These are phyloP conservation scores for Colletotrichum paranaense DNA, from an alignment of 2,329 filamentous ascomycete species.

Conservation along the genomic window DNA sequence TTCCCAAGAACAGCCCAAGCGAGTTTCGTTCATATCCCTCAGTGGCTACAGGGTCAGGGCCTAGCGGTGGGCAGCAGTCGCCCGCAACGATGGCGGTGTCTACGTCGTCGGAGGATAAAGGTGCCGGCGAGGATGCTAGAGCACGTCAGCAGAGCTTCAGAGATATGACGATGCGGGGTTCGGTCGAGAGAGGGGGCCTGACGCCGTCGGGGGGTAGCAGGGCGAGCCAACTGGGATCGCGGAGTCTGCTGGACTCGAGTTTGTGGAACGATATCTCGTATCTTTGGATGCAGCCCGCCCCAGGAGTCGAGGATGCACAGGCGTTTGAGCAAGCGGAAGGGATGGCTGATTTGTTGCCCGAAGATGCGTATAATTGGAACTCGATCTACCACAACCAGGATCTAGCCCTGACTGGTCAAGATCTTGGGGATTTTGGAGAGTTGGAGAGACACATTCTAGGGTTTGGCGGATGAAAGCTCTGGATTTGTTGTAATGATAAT, in stretches of 20 bases:
- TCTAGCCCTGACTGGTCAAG: conserved; percentile 8
- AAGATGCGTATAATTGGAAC: conserved; percentile 8
- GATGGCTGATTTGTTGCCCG: conserved; percentile 1
- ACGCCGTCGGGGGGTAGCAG: background rate
- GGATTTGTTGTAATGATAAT: background rate
- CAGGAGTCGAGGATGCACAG: background rate
- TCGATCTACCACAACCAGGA: conserved; percentile 20
- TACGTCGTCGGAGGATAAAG: background rate
- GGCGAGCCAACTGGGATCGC: conserved; percentile 13
- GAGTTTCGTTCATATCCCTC: background rate
- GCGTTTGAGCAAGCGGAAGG: background rate
- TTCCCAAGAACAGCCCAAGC: conserved; percentile 26
- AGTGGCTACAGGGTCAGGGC: background rate
- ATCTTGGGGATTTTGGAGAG: conserved; percentile 25
- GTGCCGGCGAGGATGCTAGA: background rate
- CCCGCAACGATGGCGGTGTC: background rate
- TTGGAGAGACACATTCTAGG: conserved; percentile 18
- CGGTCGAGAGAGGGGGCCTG: background rate
- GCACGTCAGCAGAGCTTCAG: background rate
- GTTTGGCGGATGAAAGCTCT: background rate
- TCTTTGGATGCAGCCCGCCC: conserved; percentile 14
- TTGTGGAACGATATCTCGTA: conserved; percentile 33
- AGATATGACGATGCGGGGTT: background rate
- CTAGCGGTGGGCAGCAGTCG: background rate
- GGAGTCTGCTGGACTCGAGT: conserved; percentile 28